phyloP scores from a whole-genome alignment of 352 stramenopile species.

The Globisporangium paddicum region DNA sequence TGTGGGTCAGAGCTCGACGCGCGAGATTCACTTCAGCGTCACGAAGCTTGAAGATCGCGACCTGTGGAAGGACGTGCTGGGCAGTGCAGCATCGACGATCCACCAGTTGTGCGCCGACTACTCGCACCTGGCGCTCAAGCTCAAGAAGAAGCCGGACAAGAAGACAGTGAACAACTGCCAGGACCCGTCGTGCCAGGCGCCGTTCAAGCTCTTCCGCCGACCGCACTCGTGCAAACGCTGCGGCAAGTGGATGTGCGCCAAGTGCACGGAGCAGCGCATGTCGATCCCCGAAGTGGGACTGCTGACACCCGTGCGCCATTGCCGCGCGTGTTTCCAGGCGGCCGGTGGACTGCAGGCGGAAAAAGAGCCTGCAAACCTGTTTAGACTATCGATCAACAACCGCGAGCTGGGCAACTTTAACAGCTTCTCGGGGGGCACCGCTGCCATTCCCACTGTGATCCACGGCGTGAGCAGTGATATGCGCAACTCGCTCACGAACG shows the following conservation, averaged over 20 bases:
- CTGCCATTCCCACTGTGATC: neutral
- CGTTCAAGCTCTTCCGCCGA: conserved; percentile 82
- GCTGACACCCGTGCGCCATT: conserved; percentile 76
- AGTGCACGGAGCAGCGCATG: conserved; percentile 77
- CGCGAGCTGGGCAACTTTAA: neutral
- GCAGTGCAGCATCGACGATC: conserved; percentile 49
- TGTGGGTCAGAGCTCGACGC: conserved; percentile 42
- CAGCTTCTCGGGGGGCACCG: conserved; percentile 7
- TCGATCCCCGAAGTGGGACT: conserved; percentile 79
- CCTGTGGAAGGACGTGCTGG: conserved; percentile 73
- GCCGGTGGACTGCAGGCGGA: conserved; percentile 62
- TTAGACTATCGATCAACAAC: conserved; percentile 20
- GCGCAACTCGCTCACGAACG: conserved; percentile 38
- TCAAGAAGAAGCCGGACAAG: conserved; percentile 82
- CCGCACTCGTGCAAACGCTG: conserved; percentile 84
- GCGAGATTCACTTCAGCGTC: conserved; percentile 81
- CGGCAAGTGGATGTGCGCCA: conserved; percentile 81
- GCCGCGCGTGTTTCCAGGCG: conserved; percentile 63
- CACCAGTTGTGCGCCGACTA: conserved; percentile 70
- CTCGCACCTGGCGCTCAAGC: conserved; percentile 46
- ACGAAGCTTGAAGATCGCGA: conserved; percentile 83
- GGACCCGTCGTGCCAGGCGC: conserved; percentile 50
- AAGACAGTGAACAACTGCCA: conserved; percentile 80
- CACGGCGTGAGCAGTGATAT: conserved; percentile 21
- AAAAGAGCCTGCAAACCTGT: conserved; percentile 64